Base-by-base conservation (phyloP, 768 basidiomycete species). In the Phaeotremella fagi region DNA sequence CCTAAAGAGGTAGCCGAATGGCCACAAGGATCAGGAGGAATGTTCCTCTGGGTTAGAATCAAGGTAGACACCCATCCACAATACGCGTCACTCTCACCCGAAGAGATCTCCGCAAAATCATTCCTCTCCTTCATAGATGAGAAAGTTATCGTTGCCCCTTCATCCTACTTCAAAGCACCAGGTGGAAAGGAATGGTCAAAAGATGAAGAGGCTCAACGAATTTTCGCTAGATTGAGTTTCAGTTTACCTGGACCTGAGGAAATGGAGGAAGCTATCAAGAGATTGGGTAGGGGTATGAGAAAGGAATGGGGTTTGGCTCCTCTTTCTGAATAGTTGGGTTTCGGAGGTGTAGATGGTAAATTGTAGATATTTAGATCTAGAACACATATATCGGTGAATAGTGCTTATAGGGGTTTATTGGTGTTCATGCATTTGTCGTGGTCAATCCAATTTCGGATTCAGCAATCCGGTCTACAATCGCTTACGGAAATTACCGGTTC, bases 1-100 rank as follows among this genome's bases (percentile, higher is more conserved):
- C 54, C 61, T 3, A 9, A 44, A n/a, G 28, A 20, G 24, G 35
- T 48, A 1, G 37, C 43, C 41, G 46, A 47, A 16, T 51, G 46
- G 22, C 55, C 59, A n/a, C 12, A 26, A n/a, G 38, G 43, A 20
- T 44, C 50, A 18, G 61, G 61, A 6, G 61, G 61, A 29, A 63
- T 63, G 61, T 63, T 63, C 59, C 58, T 63, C 42, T 63, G 54
- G 54, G n/a, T 63, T 36, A 48, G 61, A 31, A 27, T 63, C 5
- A 48, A 54, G 38, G 37, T 60, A 28, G 58, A 58, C 23, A 42
- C 23, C 6, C 61, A 63, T 43, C 61, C 61, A 11, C 45, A 41
- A 18, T 56, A 45, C 49, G 31, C 35, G 0, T 3, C 35, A 16
- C 18, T 38, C 16, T 23, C 53, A 16, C 54, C 55, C n/a, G 54